Evolutionary conservation across 805 yeast genomes (phyloP), one percentile per base, ranked within the genome.

Genomic region (Ogataea saltuana): DNA sequence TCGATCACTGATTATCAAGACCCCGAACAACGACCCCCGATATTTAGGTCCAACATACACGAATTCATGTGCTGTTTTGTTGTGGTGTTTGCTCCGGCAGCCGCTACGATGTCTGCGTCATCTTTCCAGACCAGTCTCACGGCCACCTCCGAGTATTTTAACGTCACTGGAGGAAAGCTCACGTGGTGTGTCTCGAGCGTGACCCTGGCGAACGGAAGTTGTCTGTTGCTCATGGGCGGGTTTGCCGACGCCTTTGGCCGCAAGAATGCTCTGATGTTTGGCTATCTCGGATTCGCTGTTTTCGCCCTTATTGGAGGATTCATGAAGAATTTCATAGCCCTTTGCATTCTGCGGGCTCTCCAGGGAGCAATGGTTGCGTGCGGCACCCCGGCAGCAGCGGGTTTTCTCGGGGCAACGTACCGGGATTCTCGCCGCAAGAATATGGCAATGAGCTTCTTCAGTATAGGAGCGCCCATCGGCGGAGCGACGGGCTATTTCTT

Each of bases 221-320:
- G 69, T 32, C 55, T 74, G 21, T 55, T 74, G 15, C 41, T 74
- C 8, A 65, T 71, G 64, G 76, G 78, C 8, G 72, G 71, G 19
- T 48, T 74, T n/a, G 72, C 78, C 1, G 79, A 74, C 56, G 64
- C 68, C 0, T 56, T 74, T 51, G 78, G 78, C n/a, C 59, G 78
- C 22, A 71, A 64, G 42, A 60, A 63, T 15, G 60, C 72, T 6
- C 58, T 74, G 9, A 39, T 71, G 1, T 48, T 56, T 6, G 66
- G 73, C 11, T 72, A 60, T 39, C 25, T 49, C 9, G 49, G 56
- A 16, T 71, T 53, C 45, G 63, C 71, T 0, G 26, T 60, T 2
- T 62, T 57, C 49, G 49, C 69, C 4, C 50, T 73, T 11, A 61
- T 64, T 34, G 63, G 60, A 16, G 72, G 72, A 1, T 68, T 68